Evolutionary conservation across 2,329 filamentous ascomycete genomes (phyloP), one percentile per base, ranked within the genome.

Genomic region (Hypocreales sp.): DNA sequence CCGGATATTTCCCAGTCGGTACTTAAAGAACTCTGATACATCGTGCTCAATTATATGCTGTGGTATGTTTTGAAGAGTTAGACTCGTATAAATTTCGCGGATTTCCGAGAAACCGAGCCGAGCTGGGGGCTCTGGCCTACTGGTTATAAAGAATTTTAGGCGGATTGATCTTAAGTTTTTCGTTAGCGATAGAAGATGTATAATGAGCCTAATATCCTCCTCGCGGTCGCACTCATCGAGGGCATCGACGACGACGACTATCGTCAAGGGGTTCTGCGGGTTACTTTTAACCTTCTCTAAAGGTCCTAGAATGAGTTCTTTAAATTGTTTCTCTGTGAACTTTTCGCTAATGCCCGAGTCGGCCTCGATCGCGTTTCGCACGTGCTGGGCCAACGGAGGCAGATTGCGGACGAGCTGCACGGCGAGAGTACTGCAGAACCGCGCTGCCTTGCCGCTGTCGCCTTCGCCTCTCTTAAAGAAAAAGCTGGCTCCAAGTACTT

Each of bases 351-450:
- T 8, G 3, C 12, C 4, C 7, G 22, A 30, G 5, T 38, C 13
- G 11, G 22, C 20, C 12, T 30, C 4, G 5, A 31, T 14, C 0
- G 33, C 28, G 3, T 31, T 24, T 1, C 25, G 15, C 0, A 42
- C 10, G 1, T 13, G 22, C 6, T 21, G 9, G 2, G 8, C 37
- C 4, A 56, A 17, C 4, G 18, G 22, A 7, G 48, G 45, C 4
- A 49, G 31, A 7, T 31, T 32, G 0, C 10, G 20, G 1, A 41
- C 35, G 5, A 61, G 42, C 23, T 60, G 48, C 4, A 25, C 26
- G 4, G 50, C 46, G n/a, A 63, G 31, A 0, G 56, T 61, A 2
- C 52, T 41, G 19, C 60, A 44, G 14, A 61, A 41, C 25, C 39
- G 36, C n/a, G 22, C 33, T 3, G 48, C 48, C 22, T 45, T 45